Evolutionary conservation across 306 rosid genomes (phyloP), one percentile per base, ranked within the genome.

Genomic region (Rosa lucieae): DNA sequence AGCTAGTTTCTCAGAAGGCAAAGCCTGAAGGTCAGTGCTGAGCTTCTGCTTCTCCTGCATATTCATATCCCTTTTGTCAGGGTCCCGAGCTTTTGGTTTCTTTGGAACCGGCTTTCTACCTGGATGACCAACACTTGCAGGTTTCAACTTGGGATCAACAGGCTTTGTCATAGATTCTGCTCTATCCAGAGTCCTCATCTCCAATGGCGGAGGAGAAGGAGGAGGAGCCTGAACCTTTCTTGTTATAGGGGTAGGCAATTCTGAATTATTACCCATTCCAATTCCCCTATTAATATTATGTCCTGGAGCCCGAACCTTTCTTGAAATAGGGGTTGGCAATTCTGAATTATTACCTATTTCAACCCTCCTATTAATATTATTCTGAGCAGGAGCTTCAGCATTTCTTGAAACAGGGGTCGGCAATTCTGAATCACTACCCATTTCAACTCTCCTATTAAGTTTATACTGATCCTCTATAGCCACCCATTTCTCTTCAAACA

Each of bases 51-150:
- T 95, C 87, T 95, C 98, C 35, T 91, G 92, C 70, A 65, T 86
- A 26, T 89, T 91, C 99, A 95, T 92, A 78, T 92, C 96, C 81
- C 97, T 88, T 85, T 91, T 92, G 66, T 85, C 69, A 17, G 88
- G 87, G 77, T 91, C 97, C 70, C 82, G 89, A 2, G 94, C 97
- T 86, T 89, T 92, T 20, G 99, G 97, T 85, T 95, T 92, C 91
- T 92, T 91, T 46, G 74, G 87, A 76, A 87, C 92, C 1, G 89
- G 85, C 55, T 77, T 82, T 59, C 89, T 84, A 78, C 86, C 85
- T 14, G 84, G 83, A 74, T 84, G 90, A 62, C 85, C 90, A 78
- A 72, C 53, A 77, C 82, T 81, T 84, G 73, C 80, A 17, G 81
- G 48, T 73, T 61, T 88, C 79, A 84, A 79, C 46, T 73, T 53